A percentile compares a stretch with the other conserved stretches of the same genome.
phyloP scores from a whole-genome alignment of 2,329 filamentous ascomycete genomes.

The Emergomyces pasteurianus region DNA sequence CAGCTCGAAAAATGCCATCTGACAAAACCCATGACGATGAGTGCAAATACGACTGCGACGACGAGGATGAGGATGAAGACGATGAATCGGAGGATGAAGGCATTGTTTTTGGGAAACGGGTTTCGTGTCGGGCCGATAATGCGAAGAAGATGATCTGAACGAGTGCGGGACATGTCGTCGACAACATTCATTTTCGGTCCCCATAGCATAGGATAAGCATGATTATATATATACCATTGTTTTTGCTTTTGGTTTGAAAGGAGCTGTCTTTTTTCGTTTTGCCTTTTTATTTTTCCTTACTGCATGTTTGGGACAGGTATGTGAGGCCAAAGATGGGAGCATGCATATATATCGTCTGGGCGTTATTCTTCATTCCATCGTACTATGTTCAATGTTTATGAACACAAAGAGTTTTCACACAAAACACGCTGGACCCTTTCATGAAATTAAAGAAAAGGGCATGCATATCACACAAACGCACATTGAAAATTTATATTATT shows the following conservation, averaged over 20 bases:
- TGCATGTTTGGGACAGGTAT: background rate
- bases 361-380: background rate
- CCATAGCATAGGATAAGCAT: background rate
- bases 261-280: background rate
- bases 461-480: background rate
- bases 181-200: background rate
- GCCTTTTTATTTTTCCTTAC: background rate
- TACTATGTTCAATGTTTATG: background rate
- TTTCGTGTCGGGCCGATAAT: background rate
- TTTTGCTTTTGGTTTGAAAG: background rate
- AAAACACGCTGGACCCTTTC: background rate
- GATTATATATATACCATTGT: background rate
- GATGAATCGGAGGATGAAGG: conserved; percentile 33
- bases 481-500: background rate
- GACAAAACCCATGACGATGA: conserved; percentile 25
- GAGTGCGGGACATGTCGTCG: background rate
- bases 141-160: background rate
- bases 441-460: background rate
- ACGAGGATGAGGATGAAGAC: conserved; percentile 27
- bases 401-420: background rate
- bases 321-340: background rate
- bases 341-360: background rate
- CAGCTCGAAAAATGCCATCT: conserved; percentile 15
- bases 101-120: conserved; percentile 26
- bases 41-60: conserved; percentile 29